Evolutionary conservation across 495 filamentous ascomycete species (phyloP).

Genomic region (Daldinia caldariorum): DNA sequence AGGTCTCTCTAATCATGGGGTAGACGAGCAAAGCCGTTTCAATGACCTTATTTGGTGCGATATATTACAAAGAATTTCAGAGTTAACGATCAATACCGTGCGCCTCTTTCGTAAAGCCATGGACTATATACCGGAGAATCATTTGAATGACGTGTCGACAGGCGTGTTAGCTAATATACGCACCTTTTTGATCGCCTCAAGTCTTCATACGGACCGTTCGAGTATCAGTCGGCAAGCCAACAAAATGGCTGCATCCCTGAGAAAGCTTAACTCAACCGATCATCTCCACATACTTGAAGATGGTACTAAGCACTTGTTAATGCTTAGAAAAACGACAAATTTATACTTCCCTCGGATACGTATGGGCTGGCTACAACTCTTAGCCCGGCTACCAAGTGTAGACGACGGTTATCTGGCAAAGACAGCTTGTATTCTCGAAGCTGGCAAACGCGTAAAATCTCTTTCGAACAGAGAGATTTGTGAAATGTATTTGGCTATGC

Average conservation of each 20-base stretch:
- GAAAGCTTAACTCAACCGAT: constrained; percentile 20
- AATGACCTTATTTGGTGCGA: constrained; percentile 32
- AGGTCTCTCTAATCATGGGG: constrained; percentile 25
- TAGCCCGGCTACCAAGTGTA: constrained; percentile 39
- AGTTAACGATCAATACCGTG: constrained; percentile 34
- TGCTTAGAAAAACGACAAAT: constrained; percentile 16
- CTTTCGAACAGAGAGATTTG: constrained; percentile 37
- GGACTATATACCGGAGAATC: constrained; percentile 29
- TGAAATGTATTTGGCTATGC: constrained; percentile 33
- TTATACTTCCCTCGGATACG: constrained; percentile 27
- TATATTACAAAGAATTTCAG: constrained; percentile 35
- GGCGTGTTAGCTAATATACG: constrained; percentile 31
- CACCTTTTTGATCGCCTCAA: constrained; percentile 22
- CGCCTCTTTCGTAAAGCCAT: constrained; percentile 34
- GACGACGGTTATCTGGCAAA: constrained; percentile 22
- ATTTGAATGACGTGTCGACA: constrained; percentile 19
- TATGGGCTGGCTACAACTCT: constrained; percentile 39
- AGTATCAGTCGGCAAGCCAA: constrained; percentile 29
- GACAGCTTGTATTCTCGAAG: constrained; percentile 34
- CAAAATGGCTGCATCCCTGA: constrained; percentile 40
- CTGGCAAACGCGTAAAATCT: constrained; percentile 4
- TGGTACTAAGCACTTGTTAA: constrained; percentile 25
- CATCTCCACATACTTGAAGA: constrained; percentile 34
- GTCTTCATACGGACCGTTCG: neutral
- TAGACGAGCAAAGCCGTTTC: neutral